Conservation (phyloP, 331 rosid genomes). For the Arachis monticola region DNA sequence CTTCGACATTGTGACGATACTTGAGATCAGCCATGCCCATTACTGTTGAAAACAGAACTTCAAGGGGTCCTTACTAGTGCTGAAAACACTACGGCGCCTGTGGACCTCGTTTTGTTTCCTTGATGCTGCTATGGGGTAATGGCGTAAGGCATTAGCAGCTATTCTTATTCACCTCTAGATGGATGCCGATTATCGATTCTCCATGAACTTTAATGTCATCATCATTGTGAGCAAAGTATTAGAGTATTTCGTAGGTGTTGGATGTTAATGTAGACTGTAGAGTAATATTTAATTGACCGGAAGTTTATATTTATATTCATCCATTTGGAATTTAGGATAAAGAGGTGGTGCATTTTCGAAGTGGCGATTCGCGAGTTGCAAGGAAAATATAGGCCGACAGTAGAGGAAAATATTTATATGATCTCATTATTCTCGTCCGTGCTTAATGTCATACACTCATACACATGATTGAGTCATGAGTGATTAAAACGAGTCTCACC, state of each 20-base stretch:
- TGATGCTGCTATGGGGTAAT: constrained; percentile 33
- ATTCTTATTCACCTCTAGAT: constrained; percentile 25
- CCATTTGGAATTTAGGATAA: neutral
- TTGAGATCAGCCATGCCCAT: constrained; percentile 19
- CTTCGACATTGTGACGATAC: constrained; percentile 32
- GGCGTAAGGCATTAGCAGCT: constrained; percentile 23
- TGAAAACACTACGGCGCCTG: constrained; percentile 25
- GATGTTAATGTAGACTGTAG: constrained; percentile 30
- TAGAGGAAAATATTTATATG: no score
- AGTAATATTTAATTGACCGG: constrained; percentile 8
- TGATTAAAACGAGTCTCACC: no score
- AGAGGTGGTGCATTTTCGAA: constrained; percentile 1
- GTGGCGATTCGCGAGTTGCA: no score
- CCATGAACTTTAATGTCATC: neutral
- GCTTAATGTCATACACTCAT: no score
- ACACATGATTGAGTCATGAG: no score
- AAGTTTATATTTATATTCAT: constrained; percentile 17
- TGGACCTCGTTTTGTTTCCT: constrained; percentile 22
- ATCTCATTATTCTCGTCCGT: no score
- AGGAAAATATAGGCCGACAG: no score
- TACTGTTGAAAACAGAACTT: constrained; percentile 19
- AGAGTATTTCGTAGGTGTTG: constrained; percentile 24
- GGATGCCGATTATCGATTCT: neutral
- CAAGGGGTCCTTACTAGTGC: neutral
- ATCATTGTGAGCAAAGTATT: neutral